Conservation (phyloP, 2,329 filamentous ascomycete genomes). For the Aspergillus chevalieri region DNA sequence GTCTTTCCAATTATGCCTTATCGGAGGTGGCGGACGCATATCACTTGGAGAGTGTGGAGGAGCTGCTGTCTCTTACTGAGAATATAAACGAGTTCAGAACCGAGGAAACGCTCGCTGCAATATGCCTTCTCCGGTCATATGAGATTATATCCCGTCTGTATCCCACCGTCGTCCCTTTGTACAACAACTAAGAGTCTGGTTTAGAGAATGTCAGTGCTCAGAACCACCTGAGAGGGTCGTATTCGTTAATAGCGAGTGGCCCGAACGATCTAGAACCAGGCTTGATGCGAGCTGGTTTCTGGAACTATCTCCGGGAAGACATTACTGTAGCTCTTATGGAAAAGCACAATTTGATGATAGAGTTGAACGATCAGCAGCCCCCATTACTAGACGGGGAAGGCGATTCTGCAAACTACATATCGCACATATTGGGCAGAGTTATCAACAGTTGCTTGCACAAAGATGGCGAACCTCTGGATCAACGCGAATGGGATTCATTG, state of each 20-base stretch:
- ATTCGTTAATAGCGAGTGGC: slow-evolving; percentile 36
- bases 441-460: slow-evolving; percentile 37
- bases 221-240: slow-evolving; percentile 43
- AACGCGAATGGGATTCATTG: slow-evolving; percentile 9
- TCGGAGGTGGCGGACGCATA: slow-evolving; percentile 33
- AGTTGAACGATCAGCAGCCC: slow-evolving; percentile 21
- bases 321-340: slow-evolving; percentile 50
- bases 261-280: slow-evolving; percentile 16
- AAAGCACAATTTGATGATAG: slow-evolving; percentile 38
- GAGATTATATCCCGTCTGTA: slow-evolving; percentile 42
- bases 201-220: slow-evolving; percentile 39
- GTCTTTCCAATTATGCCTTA: slow-evolving; percentile 10
- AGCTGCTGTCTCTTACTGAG: slow-evolving; percentile 33
- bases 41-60: slow-evolving; percentile 36
- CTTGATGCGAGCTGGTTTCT: slow-evolving; percentile 40
- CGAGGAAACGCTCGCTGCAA: slow-evolving; percentile 41
- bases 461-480: slow-evolving; percentile 1
- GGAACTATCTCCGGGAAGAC: slow-evolving; percentile 50
- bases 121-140: slow-evolving; percentile 45
- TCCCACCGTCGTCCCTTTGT: background rate
- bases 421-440: slow-evolving; percentile 39
- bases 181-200: background rate
- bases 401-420: slow-evolving; percentile 37
- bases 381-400: slow-evolving; percentile 17
- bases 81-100: slow-evolving; percentile 25